Conservation (phyloP, 2,329 filamentous ascomycete genomes). For the Neoscytalidium dimidiatum region DNA sequence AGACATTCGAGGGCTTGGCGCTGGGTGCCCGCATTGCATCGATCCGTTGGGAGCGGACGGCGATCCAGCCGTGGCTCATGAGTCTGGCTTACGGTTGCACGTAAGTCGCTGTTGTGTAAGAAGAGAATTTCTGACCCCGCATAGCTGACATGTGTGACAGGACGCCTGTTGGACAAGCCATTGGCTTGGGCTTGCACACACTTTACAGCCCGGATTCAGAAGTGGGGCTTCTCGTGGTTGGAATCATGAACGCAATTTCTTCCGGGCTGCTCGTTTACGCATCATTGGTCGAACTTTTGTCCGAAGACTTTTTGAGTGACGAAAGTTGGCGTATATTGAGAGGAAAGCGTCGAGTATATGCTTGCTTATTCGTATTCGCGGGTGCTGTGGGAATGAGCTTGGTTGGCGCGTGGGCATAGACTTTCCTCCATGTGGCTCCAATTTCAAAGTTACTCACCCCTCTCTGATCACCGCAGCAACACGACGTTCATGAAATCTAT, state of each 20-base stretch:
- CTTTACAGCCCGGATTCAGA: constrained; percentile 79
- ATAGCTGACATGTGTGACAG: not conserved
- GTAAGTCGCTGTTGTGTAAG: not conserved
- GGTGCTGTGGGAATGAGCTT: constrained; percentile 70
- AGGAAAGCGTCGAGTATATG: constrained; percentile 62
- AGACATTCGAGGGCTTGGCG: constrained; percentile 86
- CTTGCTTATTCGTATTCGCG: constrained; percentile 63
- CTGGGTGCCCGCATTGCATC: constrained; percentile 82
- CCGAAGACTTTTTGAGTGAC: constrained; percentile 79
- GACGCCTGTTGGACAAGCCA: constrained; percentile 81
- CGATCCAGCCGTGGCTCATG: constrained; percentile 65
- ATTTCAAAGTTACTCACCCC: too few species aligned
- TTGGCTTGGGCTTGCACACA: constrained; percentile 75
- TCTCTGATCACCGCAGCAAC: too few species aligned
- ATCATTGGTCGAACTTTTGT: constrained; percentile 78
- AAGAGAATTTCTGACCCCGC: not conserved
- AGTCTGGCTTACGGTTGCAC: constrained; percentile 70
- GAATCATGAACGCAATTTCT: constrained; percentile 84
- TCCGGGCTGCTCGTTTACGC: constrained; percentile 80
- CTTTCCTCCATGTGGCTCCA: too few species aligned
- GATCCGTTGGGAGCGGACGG: constrained; percentile 53
- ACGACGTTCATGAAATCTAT: too few species aligned
- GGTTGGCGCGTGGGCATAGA: constrained; percentile 70
- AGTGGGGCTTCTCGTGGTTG: constrained; percentile 76
- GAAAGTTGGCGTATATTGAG: constrained; percentile 70